Conservation (phyloP, 2,329 filamentous ascomycete species). For the Aspergillus vadensis region DNA sequence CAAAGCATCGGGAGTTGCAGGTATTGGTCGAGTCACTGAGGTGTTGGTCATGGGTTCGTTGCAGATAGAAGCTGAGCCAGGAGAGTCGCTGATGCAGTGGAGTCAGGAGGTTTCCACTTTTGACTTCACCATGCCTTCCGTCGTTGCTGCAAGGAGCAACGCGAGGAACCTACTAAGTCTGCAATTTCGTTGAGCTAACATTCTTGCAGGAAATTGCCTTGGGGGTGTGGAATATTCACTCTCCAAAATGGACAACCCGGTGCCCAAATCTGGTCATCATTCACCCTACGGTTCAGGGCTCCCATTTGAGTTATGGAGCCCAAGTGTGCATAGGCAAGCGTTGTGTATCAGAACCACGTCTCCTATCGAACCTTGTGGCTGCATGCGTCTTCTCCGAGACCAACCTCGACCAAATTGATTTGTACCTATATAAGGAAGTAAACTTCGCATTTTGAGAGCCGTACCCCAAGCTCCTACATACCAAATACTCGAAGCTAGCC, state of each 20-base stretch:
- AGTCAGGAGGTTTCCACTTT: not conserved
- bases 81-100: not conserved
- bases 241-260: not conserved
- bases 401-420: not conserved
- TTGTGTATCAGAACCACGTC: not conserved
- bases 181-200: too few relatives aligned
- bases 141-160: not conserved
- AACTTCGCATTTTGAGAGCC: not conserved
- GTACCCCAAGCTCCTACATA: not conserved
- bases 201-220: not conserved
- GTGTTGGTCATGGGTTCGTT: not conserved
- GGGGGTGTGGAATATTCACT: not conserved
- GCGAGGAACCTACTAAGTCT: not conserved
- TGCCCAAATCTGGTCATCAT: not conserved
- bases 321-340: not conserved
- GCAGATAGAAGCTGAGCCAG: not conserved
- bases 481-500: not conserved
- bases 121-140: not conserved
- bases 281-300: too few relatives aligned
- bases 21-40: not conserved
- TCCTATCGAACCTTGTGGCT: not conserved
- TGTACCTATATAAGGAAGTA: not conserved
- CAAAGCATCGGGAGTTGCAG: not conserved
- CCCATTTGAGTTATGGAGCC: not conserved
- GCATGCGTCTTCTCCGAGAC: not conserved